Evolutionary conservation across 2,329 filamentous ascomycete species (phyloP).

Genomic region (Cryphonectria japonica): DNA sequence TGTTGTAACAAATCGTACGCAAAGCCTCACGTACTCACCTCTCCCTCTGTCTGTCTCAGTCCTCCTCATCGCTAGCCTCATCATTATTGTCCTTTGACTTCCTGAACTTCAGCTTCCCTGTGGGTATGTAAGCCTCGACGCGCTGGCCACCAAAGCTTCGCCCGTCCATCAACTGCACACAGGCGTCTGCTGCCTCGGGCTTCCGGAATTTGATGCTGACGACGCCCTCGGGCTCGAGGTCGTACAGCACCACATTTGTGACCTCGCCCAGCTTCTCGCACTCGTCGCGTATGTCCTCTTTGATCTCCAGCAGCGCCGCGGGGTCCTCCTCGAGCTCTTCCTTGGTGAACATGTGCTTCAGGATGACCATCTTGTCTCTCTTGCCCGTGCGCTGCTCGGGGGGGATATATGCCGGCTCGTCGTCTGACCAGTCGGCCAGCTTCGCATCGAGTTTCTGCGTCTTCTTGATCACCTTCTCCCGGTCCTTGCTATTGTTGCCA

Average conservation of each 20-base stretch:
- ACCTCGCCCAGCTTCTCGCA: slow-evolving; percentile 84
- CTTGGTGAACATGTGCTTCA: slow-evolving; percentile 93
- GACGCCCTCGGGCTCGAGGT: slow-evolving; percentile 82
- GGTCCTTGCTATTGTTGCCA: slow-evolving; percentile 62
- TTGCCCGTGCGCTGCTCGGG: slow-evolving; percentile 52
- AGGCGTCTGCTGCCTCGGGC: slow-evolving; percentile 70
- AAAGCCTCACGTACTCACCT: slow-evolving; percentile 20
- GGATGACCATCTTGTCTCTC: slow-evolving; percentile 81
- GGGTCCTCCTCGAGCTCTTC: slow-evolving; percentile 84
- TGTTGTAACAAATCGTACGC: not conserved
- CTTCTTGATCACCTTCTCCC: slow-evolving; percentile 88
- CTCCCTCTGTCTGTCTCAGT: not conserved
- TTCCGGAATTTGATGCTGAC: slow-evolving; percentile 82
- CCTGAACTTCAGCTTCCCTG: slow-evolving; percentile 73
- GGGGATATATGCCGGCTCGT: slow-evolving; percentile 64
- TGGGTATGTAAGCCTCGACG: slow-evolving; percentile 72
- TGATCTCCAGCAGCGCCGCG: slow-evolving; percentile 83
- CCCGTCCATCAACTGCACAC: slow-evolving; percentile 76
- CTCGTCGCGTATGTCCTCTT: slow-evolving; percentile 90
- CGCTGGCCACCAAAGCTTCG: slow-evolving; percentile 75
- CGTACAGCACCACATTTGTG: slow-evolving; percentile 89
- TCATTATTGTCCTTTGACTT: slow-evolving; percentile 65
- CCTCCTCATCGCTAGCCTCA: slow-evolving; percentile 49
- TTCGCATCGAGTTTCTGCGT: slow-evolving; percentile 90
- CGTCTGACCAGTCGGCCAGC: slow-evolving; percentile 93